Conservation (phyloP, 768 basidiomycete genomes). For the Leccinum barrowsii region DNA sequence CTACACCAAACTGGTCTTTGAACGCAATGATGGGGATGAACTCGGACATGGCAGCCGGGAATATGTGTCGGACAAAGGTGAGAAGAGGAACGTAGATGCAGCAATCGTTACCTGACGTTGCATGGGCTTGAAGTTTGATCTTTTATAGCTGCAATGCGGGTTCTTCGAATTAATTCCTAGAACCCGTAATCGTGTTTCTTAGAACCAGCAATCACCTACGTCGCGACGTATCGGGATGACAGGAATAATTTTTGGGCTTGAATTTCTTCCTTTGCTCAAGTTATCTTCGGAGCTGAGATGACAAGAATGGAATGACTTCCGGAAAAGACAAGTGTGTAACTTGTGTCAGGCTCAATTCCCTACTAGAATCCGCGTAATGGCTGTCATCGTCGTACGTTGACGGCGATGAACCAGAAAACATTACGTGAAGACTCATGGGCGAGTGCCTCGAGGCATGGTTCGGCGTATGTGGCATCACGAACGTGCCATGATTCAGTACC, state of each 20-base stretch:
- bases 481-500: too few relatives aligned
- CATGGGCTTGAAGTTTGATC: neutral
- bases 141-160: neutral
- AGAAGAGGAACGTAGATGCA: neutral
- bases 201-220: neutral
- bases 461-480: too few relatives aligned
- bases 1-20: neutral
- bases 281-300: neutral
- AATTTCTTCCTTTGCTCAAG: neutral
- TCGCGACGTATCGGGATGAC: neutral
- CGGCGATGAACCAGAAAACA: neutral
- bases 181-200: neutral
- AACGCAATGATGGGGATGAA: neutral
- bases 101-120: neutral
- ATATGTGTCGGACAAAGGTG: neutral
- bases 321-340: neutral
- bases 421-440: neutral
- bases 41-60: neutral
- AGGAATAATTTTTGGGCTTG: neutral
- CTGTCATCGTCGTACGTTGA: neutral
- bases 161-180: neutral
- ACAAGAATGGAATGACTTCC: neutral
- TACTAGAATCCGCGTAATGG: neutral
- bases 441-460: too few relatives aligned
- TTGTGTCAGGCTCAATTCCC: too few relatives aligned